Percentiles rank a stretch among this genome's conserved stretches.
phyloP scores from a whole-genome alignment of 805 yeast species.

The Saccharomycopsis selenospora region DNA sequence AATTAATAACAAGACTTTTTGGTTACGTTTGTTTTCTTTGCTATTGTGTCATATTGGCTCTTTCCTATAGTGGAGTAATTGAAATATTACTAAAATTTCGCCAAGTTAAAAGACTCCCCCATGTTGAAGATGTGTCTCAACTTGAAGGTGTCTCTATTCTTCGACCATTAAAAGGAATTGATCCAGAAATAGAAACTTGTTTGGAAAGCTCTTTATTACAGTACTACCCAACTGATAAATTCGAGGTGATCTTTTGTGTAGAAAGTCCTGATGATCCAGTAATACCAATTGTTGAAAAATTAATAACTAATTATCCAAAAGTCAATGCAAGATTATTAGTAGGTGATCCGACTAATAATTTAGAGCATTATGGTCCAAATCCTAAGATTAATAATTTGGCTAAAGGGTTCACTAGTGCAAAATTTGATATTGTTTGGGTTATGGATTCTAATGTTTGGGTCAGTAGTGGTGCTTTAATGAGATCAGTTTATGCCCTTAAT shows the following conservation, averaged over 20 bases:
- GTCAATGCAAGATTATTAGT: slow-evolving; percentile 54
- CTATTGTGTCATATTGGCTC: slow-evolving; percentile 34
- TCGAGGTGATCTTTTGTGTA: slow-evolving; percentile 73
- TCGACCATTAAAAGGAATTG: slow-evolving; percentile 80
- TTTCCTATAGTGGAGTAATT: slow-evolving; percentile 35
- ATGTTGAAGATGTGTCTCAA: slow-evolving; percentile 28
- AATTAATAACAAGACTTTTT: no score
- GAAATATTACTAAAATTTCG: slow-evolving; percentile 33
- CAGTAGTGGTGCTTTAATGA: slow-evolving; percentile 49
- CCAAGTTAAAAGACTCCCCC: slow-evolving; percentile 21
- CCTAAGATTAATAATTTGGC: slow-evolving; percentile 84
- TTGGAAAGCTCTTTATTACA: slow-evolving; percentile 62
- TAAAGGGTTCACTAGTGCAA: slow-evolving; percentile 67
- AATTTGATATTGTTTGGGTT: slow-evolving; percentile 73
- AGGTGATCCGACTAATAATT: slow-evolving; percentile 33
- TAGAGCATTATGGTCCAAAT: slow-evolving; percentile 70
- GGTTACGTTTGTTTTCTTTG: slow-evolving; percentile 32
- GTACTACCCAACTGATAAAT: slow-evolving; percentile 48
- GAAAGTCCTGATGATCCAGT: slow-evolving; percentile 60
- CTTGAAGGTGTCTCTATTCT: slow-evolving; percentile 68
- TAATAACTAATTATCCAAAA: slow-evolving; percentile 47
- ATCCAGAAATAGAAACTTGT: slow-evolving; percentile 64
- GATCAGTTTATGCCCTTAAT: slow-evolving; percentile 51
- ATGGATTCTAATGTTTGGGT: slow-evolving; percentile 84
- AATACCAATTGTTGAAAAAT: slow-evolving; percentile 43